phyloP scores from a whole-genome alignment of 129 eudicot genomes.

The sunflower (Helianthus annuus) region HanXRQr2.0-SUNRISE NC_035437.2:137731190-137731689 shows the following conservation, averaged over 20 bases:
- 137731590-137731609: too few relatives aligned
- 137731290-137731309: slow-evolving; percentile 58
- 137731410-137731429: slow-evolving; percentile 68
- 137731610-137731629: too few relatives aligned
- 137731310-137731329: slow-evolving; percentile 75
- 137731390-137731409: slow-evolving; percentile 95
- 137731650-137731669: too few relatives aligned
- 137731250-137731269: slow-evolving; percentile 73
- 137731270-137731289: slow-evolving; percentile 49
- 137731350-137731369: slow-evolving; percentile 62
- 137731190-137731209: background rate
- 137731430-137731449: background rate
- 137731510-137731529: slow-evolving; percentile 82
- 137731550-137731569: slow-evolving; percentile 66
- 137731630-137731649: too few relatives aligned
- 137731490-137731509: slow-evolving; percentile 49
- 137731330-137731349: slow-evolving; percentile 97
- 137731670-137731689: too few relatives aligned
- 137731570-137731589: slow-evolving; percentile 44
- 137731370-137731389: slow-evolving; percentile 84
- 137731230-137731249: slow-evolving; percentile 43
- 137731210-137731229: background rate
- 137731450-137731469: background rate
- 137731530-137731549: slow-evolving; percentile 85
- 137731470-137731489: background rate